phyloP scores from a whole-genome alignment of 78 protist genomes.

The Dictyostelium firmibasis region DNA sequence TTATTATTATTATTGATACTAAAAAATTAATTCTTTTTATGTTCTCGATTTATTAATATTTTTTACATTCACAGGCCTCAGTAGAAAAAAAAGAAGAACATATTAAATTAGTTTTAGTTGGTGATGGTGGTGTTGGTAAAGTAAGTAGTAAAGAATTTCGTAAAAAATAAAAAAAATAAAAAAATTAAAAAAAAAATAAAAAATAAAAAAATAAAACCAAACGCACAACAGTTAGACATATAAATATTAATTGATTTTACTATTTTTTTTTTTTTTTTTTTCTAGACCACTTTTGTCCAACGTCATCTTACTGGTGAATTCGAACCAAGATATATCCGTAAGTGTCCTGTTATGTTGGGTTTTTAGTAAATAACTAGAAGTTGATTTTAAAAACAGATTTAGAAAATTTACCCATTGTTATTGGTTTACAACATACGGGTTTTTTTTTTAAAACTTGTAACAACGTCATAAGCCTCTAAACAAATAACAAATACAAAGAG shows the following conservation, averaged over 20 bases:
- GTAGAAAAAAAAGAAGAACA: not conserved
- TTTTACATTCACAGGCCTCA: not conserved
- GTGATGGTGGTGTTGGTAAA: conserved; percentile 89
- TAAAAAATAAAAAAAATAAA: not conserved
- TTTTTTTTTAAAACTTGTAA: too few relatives aligned
- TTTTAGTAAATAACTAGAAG: too few relatives aligned
- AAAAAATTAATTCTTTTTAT: too few relatives aligned
- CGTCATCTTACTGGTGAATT: conserved; percentile 99
- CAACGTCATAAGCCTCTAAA: not conserved
- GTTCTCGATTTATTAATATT: not conserved
- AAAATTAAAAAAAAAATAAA: too few relatives aligned
- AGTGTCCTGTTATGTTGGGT: conserved; percentile 18
- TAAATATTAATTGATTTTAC: too few relatives aligned
- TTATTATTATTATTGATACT: not conserved
- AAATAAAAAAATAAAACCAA: not conserved
- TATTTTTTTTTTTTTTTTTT: too few relatives aligned
- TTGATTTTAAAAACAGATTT: too few relatives aligned
- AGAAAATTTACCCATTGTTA: too few relatives aligned
- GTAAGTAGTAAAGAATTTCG: not conserved
- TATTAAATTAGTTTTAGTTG: conserved; percentile 80
- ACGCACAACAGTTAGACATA: too few relatives aligned
- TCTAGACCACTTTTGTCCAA: conserved; percentile 99
- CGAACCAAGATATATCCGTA: conserved; percentile 96
- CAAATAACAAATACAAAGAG: too few relatives aligned
- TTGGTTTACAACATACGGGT: too few relatives aligned